A percentile compares a stretch with the other conserved stretches of the same genome.
Conservation (phyloP, 2,329 filamentous ascomycete species). For the Madurella fahalii region DNA sequence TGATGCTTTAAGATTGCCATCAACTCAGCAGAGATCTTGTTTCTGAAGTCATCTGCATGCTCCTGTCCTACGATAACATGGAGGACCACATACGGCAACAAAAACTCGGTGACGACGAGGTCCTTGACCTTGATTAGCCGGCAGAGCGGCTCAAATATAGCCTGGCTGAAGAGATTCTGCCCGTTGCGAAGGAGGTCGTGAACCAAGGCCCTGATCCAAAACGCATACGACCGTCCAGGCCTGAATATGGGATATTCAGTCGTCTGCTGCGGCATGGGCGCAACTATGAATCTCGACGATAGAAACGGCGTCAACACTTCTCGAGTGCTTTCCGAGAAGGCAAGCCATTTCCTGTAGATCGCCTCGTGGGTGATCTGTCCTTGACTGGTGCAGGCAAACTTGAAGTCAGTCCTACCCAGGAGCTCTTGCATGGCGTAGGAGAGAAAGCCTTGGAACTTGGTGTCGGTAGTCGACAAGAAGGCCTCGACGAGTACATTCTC, state of each 20-base stretch:
- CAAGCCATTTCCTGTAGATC: conserved; percentile 70
- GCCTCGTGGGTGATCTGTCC: conserved; percentile 48
- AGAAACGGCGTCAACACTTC: conserved; percentile 87
- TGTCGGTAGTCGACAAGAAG: conserved; percentile 86
- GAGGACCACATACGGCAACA: conserved; percentile 81
- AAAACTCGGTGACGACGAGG: conserved; percentile 77
- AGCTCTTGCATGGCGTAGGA: conserved; percentile 94
- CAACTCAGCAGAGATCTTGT: conserved; percentile 68
- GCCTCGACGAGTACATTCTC: conserved; percentile 85
- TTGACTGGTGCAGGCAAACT: conserved; percentile 46
- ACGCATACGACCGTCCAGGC: conserved; percentile 62
- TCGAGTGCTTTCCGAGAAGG: conserved; percentile 70
- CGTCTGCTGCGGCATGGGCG: conserved; percentile 52
- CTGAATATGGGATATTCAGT: conserved; percentile 76
- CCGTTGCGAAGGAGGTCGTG: conserved; percentile 77
- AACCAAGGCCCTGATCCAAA: conserved; percentile 78
- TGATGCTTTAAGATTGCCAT: conserved; percentile 66
- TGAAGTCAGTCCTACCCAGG: conserved; percentile 72
- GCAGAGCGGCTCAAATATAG: conserved; percentile 76
- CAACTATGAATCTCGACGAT: conserved; percentile 75
- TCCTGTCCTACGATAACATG: conserved; percentile 74
- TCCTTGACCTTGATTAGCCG: conserved; percentile 84
- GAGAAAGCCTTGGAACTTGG: conserved; percentile 82
- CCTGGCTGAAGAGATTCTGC: conserved; percentile 67
- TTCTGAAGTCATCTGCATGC: conserved; percentile 38